These are phyloP conservation scores for Lodderomyces jiufengensis DNA, from an alignment of 1,139 yeast genomes.

Conservation along the genomic window DNA sequence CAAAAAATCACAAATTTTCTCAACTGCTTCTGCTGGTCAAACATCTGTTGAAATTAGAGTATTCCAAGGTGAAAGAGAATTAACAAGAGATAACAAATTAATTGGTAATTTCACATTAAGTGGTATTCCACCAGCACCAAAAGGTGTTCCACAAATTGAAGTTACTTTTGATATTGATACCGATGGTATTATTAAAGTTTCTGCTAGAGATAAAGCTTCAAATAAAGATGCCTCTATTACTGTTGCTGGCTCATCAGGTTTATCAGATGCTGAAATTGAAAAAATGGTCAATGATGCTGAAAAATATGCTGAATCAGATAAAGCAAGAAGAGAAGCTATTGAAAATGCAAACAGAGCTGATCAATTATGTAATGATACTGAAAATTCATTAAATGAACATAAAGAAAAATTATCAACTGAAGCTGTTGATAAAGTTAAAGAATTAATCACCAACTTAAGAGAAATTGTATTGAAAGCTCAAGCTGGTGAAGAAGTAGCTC, in stretches of 20 bases:
- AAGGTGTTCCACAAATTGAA: constrained; percentile 99
- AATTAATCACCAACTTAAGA: constrained; percentile 73
- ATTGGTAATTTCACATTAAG: constrained; percentile 96
- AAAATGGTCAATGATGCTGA: constrained; percentile 98
- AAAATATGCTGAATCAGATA: constrained; percentile 94
- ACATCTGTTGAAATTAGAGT: constrained; percentile 98
- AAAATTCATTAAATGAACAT: constrained; percentile 88
- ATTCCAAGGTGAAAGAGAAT: constrained; percentile 99
- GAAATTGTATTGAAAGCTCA: constrained; percentile 92
- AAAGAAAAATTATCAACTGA: constrained; percentile 88
- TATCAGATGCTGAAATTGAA: constrained; percentile 94
- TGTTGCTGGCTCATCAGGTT: constrained; percentile 97
- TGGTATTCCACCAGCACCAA: constrained; percentile 98
- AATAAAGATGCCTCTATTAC: constrained; percentile 98
- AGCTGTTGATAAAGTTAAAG: constrained; percentile 83
- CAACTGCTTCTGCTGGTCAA: constrained; percentile 99
- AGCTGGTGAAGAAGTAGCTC: constrained; percentile 83
- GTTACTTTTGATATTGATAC: constrained; percentile 98
- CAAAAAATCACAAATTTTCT: constrained; percentile 94
- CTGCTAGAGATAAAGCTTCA: constrained; percentile 97
- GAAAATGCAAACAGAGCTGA: constrained; percentile 97
- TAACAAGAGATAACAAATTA: constrained; percentile 96
- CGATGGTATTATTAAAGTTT: constrained; percentile 97
- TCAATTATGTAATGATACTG: constrained; percentile 94
- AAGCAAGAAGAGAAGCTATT: constrained; percentile 90